Base-by-base conservation (phyloP, 192 early-diverging fungal species). In the Gamsiella multidivaricata region DNA sequence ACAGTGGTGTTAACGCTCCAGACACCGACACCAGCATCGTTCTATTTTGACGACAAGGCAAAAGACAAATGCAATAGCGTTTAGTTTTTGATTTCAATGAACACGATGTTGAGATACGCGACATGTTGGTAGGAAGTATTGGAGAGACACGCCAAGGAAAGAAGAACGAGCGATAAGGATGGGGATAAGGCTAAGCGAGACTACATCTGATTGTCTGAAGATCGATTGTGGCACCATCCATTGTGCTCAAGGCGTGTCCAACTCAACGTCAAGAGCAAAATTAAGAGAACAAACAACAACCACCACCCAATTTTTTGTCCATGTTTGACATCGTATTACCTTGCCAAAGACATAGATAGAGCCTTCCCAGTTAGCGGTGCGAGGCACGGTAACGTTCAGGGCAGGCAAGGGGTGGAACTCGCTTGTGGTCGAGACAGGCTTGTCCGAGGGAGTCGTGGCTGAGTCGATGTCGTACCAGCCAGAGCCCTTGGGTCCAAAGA, bases 281-380 rank as follows among this genome's bases (percentile, higher is more conserved):
- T n/a, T n/a, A n/a, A n/a, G n/a, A n/a, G n/a, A n/a, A n/a, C n/a
- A n/a, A n/a, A n/a, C n/a, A n/a, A n/a, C n/a, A n/a, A n/a, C n/a
- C n/a, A n/a, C n/a, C n/a, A n/a, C n/a, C n/a, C n/a, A n/a, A n/a
- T n/a, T n/a, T n/a, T n/a, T n/a, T n/a, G n/a, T n/a, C n/a, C n/a
- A n/a, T n/a, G n/a, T n/a, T n/a, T n/a, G n/a, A n/a, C n/a, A n/a
- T n/a, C n/a, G n/a, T n/a, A n/a, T 55, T 68, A 76, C 72, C 72
- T 76, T 67, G 41, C 72, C 72, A 41, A 76, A 76, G 65, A 76
- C 39, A 31, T 45, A 76, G 65, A 68, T 76, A 43, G 64, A 53
- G n/a, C 72, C 72, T 20, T 49, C 57, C 10, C 59, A 54, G 47
- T 62, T 59, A 31, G 39, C 34, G 53, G 72, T 54, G n/a, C 59